Base-by-base conservation (phyloP, 768 basidiomycete species). In the Clathrus columnatus region DNA sequence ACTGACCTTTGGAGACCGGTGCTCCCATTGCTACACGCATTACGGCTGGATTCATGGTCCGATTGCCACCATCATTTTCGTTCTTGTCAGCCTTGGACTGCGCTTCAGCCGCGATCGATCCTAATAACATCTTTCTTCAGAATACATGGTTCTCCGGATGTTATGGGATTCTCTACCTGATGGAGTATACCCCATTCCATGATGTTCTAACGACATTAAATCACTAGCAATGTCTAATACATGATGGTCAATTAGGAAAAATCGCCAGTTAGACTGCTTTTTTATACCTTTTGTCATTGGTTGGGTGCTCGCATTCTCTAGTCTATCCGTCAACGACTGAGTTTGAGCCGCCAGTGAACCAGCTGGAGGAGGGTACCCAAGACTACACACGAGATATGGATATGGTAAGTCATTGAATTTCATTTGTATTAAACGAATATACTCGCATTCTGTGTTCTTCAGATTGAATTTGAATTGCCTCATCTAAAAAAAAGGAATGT, bases 161-260 rank as follows among this genome's bases (percentile, higher is more conserved):
- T 2, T 2, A n/a, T 14, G 36, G 10, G n/a, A n/a, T 36, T 8
- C 4, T n/a, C 10, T 36, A 36, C 36, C 46, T 4, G 70, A 69
- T 1, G 70, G 70, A 4, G 66, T 67, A 57, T 69, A 70, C 4
- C 70, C 71, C 17, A 72, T 61, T 0, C 67, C 67, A 43, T 67
- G 67, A 63, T 70, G 70, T 56, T 71, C 70, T 21, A 64, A 64
- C 1, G 69, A 70, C 69, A 69, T 68, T 51, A 70, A 52, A 50
- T 63, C 68, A 30, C 65, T 62, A n/a, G 70, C 47, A 18, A 48
- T 5, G 28, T 48, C 47, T 48, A n/a, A n/a, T n/a, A n/a, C n/a
- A n/a, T n/a, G n/a, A n/a, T n/a, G n/a, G n/a, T n/a, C n/a, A n/a
- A n/a, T n/a, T n/a, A n/a, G n/a, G n/a, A n/a, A n/a, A n/a, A n/a